Evolutionary conservation across 2,329 filamentous ascomycete species (phyloP).

Genomic region (Fusarium armeniacum): DNA sequence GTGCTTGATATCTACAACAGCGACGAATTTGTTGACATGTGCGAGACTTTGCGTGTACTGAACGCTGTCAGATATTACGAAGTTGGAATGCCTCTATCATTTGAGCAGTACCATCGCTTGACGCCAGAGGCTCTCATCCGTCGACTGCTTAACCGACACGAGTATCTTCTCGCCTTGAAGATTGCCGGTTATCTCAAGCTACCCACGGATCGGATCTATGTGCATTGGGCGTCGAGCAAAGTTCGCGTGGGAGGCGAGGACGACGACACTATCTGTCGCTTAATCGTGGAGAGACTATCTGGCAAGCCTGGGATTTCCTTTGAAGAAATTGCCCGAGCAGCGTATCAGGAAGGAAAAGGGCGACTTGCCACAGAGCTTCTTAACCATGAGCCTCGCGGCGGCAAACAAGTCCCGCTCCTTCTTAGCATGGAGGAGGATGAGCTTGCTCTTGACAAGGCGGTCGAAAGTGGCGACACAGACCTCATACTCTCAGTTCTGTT

Average conservation of each 20-base stretch:
- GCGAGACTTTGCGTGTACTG: constrained; percentile 90
- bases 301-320: constrained; percentile 96
- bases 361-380: constrained; percentile 91
- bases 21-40: constrained; percentile 99
- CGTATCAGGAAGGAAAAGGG: constrained; percentile 91
- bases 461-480: constrained; percentile 95
- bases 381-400: constrained; percentile 93
- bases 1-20: constrained; percentile 97
- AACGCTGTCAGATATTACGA: constrained; percentile 94
- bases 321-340: constrained; percentile 90
- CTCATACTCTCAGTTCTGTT: constrained; percentile 91
- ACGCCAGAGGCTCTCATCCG: constrained; percentile 90
- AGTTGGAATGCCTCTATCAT: constrained; percentile 89
- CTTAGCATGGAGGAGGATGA: constrained; percentile 97
- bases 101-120: constrained; percentile 92
- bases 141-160: constrained; percentile 87
- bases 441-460: constrained; percentile 94
- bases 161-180: constrained; percentile 90
- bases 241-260: constrained; percentile 87
- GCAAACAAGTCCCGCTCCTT: constrained; percentile 94
- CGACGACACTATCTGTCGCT: constrained; percentile 86
- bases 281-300: constrained; percentile 87
- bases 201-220: constrained; percentile 90
- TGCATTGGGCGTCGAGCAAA: constrained; percentile 97
- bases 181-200: constrained; percentile 89